A percentile compares a stretch with the other conserved stretches of the same genome.
Conservation (phyloP, 2,329 filamentous ascomycete species). For the Coniosporium tulheliwenetii region DNA sequence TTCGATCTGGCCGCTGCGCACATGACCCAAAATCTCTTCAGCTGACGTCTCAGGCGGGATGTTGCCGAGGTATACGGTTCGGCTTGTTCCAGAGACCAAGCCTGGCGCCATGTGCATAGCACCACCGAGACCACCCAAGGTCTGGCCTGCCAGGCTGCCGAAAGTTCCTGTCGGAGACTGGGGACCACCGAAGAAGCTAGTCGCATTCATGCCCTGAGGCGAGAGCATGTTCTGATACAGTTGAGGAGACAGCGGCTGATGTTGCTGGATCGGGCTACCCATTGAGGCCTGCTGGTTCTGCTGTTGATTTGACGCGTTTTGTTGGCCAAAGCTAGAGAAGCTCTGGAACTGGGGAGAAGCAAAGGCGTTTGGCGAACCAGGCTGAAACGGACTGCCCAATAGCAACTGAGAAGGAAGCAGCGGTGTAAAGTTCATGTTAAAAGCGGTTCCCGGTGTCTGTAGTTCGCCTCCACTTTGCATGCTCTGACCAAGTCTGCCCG, state of each 20-base stretch:
- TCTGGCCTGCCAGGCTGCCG: constrained; percentile 11
- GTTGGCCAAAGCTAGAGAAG: constrained; percentile 60
- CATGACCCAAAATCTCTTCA: constrained; percentile 91
- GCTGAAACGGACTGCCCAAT: constrained; percentile 91
- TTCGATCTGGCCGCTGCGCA: constrained; percentile 94
- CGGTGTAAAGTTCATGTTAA: constrained; percentile 97
- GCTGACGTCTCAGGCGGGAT: constrained; percentile 95
- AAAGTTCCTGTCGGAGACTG: constrained; percentile 77
- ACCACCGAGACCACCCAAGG: constrained; percentile 50
- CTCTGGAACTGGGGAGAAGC: constrained; percentile 83
- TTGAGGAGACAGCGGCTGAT: constrained; percentile 57
- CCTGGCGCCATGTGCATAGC: constrained; percentile 64
- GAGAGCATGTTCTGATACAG: constrained; percentile 76
- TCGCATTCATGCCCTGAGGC: constrained; percentile 65
- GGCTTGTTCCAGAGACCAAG: constrained; percentile 76
- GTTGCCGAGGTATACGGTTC: constrained; percentile 94
- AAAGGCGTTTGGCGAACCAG: constrained; percentile 80
- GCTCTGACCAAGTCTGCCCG: constrained; percentile 45
- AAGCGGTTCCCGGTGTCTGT: constrained; percentile 73
- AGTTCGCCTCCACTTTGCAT: constrained; percentile 53
- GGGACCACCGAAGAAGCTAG: constrained; percentile 64
- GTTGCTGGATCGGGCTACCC: constrained; percentile 59
- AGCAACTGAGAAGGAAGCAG: constrained; percentile 87
- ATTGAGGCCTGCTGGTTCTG: constrained; percentile 47
- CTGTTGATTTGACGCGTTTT: constrained; percentile 33